These are phyloP conservation scores for Tremella mesenterica DNA, from an alignment of 768 basidiomycete species.

Conservation along the genomic window DNA sequence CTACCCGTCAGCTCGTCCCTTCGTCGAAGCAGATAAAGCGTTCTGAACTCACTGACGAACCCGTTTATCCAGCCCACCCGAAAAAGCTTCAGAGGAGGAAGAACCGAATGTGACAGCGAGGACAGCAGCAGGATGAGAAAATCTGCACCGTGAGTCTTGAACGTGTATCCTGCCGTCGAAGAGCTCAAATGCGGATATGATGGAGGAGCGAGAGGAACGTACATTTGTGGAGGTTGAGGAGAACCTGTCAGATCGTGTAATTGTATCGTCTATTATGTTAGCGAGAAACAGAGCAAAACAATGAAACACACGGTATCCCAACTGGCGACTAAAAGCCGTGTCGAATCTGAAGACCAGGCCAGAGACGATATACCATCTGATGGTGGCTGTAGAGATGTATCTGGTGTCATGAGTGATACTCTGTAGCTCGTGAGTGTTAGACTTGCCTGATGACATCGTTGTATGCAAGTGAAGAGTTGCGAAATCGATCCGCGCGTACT, in stretches of 20 bases:
- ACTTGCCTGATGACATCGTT: slow-evolving; percentile 18
- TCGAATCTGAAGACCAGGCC: slow-evolving; percentile 71
- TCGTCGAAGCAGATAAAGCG: background rate
- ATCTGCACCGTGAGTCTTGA: slow-evolving; percentile 37
- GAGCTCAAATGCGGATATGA: too few species aligned
- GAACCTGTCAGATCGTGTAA: slow-evolving; percentile 23
- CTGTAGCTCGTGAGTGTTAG: background rate
- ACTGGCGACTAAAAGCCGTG: slow-evolving; percentile 70
- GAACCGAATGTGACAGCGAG: slow-evolving; percentile 66
- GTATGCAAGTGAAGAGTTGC: too few species aligned
- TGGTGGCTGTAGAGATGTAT: slow-evolving; percentile 50
- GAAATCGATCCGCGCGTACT: too few species aligned
- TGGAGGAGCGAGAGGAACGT: slow-evolving; percentile 41
- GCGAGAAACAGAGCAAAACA: background rate
- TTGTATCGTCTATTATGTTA: slow-evolving; percentile 22
- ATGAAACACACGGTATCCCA: slow-evolving; percentile 67
- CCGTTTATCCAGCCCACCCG: slow-evolving; percentile 76
- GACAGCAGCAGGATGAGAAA: slow-evolving; percentile 80
- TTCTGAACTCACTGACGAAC: slow-evolving; percentile 61
- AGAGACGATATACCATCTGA: slow-evolving; percentile 78
- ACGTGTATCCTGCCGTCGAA: slow-evolving; percentile 20
- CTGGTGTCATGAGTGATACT: slow-evolving; percentile 6
- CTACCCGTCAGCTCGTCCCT: slow-evolving; percentile 46
- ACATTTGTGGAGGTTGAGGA: slow-evolving; percentile 17
- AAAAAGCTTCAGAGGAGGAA: slow-evolving; percentile 62